These are phyloP conservation scores for Purpureocillium lavendulum DNA, from an alignment of 2,329 filamentous ascomycete genomes.

Conservation along the genomic window DNA sequence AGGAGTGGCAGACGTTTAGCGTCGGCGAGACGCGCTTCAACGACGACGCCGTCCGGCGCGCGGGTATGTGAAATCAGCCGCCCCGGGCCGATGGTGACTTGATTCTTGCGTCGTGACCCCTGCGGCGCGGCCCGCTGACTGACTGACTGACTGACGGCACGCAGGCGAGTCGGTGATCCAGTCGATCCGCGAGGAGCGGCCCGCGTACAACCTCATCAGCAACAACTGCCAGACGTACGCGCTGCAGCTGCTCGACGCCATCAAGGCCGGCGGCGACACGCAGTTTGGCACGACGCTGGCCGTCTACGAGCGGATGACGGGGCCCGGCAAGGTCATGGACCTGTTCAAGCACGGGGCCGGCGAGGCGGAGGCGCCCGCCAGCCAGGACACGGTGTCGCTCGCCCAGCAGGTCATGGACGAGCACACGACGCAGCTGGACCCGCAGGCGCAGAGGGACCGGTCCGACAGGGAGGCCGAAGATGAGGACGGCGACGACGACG, in stretches of 20 bases:
- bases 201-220: conserved; percentile 48
- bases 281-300: conserved; percentile 46
- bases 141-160: conserved; percentile 2
- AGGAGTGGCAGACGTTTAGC: conserved; percentile 41
- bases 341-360: conserved; percentile 33
- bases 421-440: conserved; percentile 42
- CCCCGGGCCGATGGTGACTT: too few species aligned
- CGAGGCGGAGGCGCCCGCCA: conserved; percentile 5
- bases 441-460: conserved; percentile 21
- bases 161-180: conserved; percentile 44
- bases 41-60: conserved; percentile 41
- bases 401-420: conserved; percentile 46
- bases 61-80: conserved; percentile 26
- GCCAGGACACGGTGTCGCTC: conserved; percentile 33
- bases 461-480: conserved; percentile 3
- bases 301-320: conserved; percentile 42
- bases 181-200: conserved; percentile 37
- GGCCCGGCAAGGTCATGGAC: conserved; percentile 40
- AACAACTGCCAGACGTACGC: conserved; percentile 55
- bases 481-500: not conserved
- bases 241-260: conserved; percentile 41
- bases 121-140: too few species aligned
- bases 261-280: conserved; percentile 39
- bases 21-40: conserved; percentile 47
- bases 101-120: too few species aligned